Conservation (phyloP, 2,329 filamentous ascomycete species). For the Fusarium tuaranense region DNA sequence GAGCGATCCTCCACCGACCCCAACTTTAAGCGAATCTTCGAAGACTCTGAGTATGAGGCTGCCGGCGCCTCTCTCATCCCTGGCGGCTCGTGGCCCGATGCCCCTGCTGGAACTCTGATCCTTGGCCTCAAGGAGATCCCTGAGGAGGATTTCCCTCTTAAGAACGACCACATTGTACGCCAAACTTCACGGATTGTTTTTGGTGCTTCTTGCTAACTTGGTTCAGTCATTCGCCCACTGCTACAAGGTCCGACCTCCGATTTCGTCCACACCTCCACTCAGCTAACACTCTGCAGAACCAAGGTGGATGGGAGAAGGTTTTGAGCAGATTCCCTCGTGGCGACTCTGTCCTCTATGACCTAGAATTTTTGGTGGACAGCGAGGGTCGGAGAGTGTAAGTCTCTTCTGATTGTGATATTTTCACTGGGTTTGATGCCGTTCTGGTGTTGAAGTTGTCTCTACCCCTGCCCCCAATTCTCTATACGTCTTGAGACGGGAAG, state of each 20-base stretch:
- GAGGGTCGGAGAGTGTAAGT: constrained; percentile 27
- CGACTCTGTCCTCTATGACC: constrained; percentile 72
- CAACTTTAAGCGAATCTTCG: constrained; percentile 74
- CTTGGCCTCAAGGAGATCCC: constrained; percentile 83
- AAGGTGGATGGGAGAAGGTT: constrained; percentile 82
- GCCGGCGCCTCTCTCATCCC: constrained; percentile 74
- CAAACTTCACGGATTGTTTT: too few relatives aligned
- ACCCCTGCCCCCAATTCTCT: background rate
- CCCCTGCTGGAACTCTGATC: constrained; percentile 76
- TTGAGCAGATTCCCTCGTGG: constrained; percentile 84
- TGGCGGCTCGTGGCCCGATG: constrained; percentile 75
- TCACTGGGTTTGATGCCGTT: background rate
- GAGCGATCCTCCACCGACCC: constrained; percentile 62
- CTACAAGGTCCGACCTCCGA: constrained; percentile 65
- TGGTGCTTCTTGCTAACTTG: background rate
- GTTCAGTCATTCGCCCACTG: constrained; percentile 74
- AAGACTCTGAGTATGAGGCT: constrained; percentile 70
- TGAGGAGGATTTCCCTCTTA: constrained; percentile 71
- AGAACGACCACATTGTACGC: constrained; percentile 43
- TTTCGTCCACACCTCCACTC: constrained; percentile 51
- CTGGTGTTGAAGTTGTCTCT: background rate
- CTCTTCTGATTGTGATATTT: background rate
- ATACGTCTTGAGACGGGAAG: background rate
- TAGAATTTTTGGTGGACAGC: constrained; percentile 85
- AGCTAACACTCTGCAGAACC: constrained; percentile 78